Conservation (phyloP, 805 yeast genomes). For the Saturnispora besseyi region DNA sequence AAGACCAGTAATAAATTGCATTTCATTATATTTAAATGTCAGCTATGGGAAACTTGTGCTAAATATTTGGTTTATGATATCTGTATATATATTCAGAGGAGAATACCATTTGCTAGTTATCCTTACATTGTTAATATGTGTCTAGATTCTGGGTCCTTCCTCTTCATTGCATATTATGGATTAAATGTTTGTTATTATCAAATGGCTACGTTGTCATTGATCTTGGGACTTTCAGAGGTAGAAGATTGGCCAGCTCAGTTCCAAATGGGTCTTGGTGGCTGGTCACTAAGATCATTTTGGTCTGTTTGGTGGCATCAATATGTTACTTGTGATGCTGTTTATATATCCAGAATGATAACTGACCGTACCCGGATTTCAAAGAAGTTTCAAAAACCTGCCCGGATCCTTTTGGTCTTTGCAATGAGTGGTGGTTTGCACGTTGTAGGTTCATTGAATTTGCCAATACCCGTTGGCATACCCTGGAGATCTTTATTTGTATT, state of each 20-base stretch:
- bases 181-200: conserved; percentile 8
- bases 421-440: conserved; percentile 4
- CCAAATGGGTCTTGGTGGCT: conserved; percentile 4
- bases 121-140: not conserved
- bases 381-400: not conserved
- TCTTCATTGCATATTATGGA: conserved; percentile 6
- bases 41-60: conserved; percentile 2
- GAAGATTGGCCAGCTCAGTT: conserved; percentile 13
- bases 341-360: conserved; percentile 1
- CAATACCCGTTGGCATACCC: conserved; percentile 1
- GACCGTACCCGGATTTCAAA: not conserved
- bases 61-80: conserved; percentile 10
- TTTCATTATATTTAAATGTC: conserved; percentile 7
- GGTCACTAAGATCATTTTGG: conserved; percentile 9
- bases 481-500: conserved; percentile 3
- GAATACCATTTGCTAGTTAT: not conserved
- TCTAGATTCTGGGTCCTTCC: not conserved
- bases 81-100: not conserved
- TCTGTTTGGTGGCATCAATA: conserved; percentile 14
- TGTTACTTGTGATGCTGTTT: conserved; percentile 8
- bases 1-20: conserved; percentile 4
- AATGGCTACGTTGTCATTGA: conserved; percentile 3
- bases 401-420: conserved; percentile 59
- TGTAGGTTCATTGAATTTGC: not conserved
- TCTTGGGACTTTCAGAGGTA: conserved; percentile 1